Percentiles rank a stretch among this genome's conserved stretches.
phyloP scores from a whole-genome alignment of 2,329 filamentous ascomycete genomes.

The Phaeosphaeria sp. region DNA sequence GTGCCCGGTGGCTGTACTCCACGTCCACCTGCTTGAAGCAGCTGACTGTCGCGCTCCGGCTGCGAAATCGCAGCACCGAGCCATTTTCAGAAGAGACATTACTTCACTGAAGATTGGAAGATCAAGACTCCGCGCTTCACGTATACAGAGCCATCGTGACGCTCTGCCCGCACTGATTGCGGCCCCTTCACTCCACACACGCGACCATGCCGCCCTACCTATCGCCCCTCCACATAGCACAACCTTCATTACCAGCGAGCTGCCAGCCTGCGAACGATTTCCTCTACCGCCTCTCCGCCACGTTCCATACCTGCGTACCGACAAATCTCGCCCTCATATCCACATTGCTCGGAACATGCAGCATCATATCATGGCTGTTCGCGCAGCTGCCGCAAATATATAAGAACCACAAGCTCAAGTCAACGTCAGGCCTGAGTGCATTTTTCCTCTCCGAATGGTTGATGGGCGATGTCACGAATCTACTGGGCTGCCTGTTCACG shows the following conservation, averaged over 20 bases:
- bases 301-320: slow-evolving; percentile 68
- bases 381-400: slow-evolving; percentile 73
- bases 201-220: slow-evolving; percentile 47
- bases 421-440: slow-evolving; percentile 69
- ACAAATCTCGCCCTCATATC: slow-evolving; percentile 69
- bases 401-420: slow-evolving; percentile 70
- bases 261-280: slow-evolving; percentile 67
- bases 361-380: slow-evolving; percentile 72
- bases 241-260: slow-evolving; percentile 60
- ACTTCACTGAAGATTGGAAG: background rate
- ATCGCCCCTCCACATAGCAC: slow-evolving; percentile 38
- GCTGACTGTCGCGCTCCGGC: background rate
- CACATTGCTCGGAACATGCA: slow-evolving; percentile 65
- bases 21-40: background rate
- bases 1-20: too few species aligned
- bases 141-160: background rate
- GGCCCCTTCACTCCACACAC: slow-evolving; percentile 17
- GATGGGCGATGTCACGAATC: slow-evolving; percentile 68
- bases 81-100: background rate
- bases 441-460: slow-evolving; percentile 73
- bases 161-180: slow-evolving; percentile 5
- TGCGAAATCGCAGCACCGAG: background rate
- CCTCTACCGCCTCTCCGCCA: slow-evolving; percentile 63
- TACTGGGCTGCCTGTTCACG: slow-evolving; percentile 68
- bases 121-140: slow-evolving; percentile 1